Evolutionary conservation across 2,329 filamentous ascomycete genomes (phyloP).

Genomic region (Proliferodiscus dingleyae): DNA sequence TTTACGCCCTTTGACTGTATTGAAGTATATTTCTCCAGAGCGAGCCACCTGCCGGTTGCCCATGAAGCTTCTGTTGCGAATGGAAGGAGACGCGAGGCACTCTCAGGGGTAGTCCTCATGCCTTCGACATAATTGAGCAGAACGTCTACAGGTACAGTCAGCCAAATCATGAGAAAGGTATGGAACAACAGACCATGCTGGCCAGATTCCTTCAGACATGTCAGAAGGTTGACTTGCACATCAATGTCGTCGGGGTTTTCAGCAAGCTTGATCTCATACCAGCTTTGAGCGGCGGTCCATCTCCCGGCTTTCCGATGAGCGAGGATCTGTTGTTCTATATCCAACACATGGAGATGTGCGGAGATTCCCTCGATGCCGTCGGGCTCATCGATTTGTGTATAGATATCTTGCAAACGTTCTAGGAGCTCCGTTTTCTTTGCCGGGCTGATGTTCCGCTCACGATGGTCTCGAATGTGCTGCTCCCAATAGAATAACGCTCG

Average conservation of each 20-base stretch:
- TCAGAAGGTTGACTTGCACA: constrained; percentile 76
- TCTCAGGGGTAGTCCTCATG: constrained; percentile 49
- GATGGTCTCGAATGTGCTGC: constrained; percentile 67
- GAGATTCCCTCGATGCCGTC: constrained; percentile 95
- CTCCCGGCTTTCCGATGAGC: constrained; percentile 89
- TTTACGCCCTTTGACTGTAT: constrained; percentile 41
- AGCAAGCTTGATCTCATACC: constrained; percentile 89
- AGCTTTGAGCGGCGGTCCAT: constrained; percentile 93
- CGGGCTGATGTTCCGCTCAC: constrained; percentile 19
- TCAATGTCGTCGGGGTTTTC: constrained; percentile 73
- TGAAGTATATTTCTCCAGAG: constrained; percentile 61
- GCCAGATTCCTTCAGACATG: constrained; percentile 89
- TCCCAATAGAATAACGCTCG: constrained; percentile 93
- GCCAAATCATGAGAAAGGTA: constrained; percentile 17
- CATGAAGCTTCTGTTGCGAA: constrained; percentile 90
- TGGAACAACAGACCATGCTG: constrained; percentile 65
- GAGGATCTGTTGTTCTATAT: constrained; percentile 87
- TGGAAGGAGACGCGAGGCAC: constrained; percentile 63
- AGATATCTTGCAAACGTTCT: constrained; percentile 83
- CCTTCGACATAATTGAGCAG: constrained; percentile 82
- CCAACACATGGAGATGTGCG: constrained; percentile 76
- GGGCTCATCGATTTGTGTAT: constrained; percentile 95
- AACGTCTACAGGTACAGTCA: constrained; percentile 52
- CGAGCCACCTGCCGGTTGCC: constrained; percentile 79
- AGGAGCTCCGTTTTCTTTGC: constrained; percentile 62